A percentile compares a stretch with the other conserved stretches of the same genome.
Evolutionary conservation across 73 alveolate species (phyloP).

Genomic region (Tetrahymena malaccensis): DNA sequence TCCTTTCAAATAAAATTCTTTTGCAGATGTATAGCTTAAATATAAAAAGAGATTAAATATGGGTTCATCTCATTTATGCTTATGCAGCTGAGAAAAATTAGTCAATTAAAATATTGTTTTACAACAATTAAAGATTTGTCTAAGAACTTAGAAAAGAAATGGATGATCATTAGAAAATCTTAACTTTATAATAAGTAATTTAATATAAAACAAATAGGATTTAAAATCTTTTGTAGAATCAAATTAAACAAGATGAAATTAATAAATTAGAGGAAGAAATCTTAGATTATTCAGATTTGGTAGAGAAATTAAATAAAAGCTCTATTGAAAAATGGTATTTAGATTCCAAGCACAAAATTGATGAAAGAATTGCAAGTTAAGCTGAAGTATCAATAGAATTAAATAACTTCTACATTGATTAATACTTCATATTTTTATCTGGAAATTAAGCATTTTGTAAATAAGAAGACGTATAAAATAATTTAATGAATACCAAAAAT

Average conservation of each 20-base stretch:
- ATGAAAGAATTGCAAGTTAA: neutral
- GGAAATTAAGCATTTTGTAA: neutral
- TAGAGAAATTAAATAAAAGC: neutral
- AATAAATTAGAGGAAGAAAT: neutral
- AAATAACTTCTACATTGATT: neutral
- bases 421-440: neutral
- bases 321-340: neutral
- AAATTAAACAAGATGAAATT: neutral
- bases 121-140: neutral
- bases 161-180: neutral
- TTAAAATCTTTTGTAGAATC: neutral
- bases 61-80: neutral
- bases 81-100: neutral
- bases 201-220: neutral
- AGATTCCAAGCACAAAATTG: neutral
- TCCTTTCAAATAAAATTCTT: neutral
- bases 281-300: neutral
- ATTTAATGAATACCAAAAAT: neutral
- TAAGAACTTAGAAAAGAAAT: neutral
- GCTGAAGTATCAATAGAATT: neutral
- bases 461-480: neutral
- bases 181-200: neutral
- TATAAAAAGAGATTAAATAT: neutral
- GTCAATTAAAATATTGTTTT: neutral
- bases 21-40: neutral